A percentile compares a stretch with the other conserved stretches of the same genome.
Evolutionary conservation across 2,329 filamentous ascomycete species (phyloP).

Genomic region (Colletotrichum filicis): DNA sequence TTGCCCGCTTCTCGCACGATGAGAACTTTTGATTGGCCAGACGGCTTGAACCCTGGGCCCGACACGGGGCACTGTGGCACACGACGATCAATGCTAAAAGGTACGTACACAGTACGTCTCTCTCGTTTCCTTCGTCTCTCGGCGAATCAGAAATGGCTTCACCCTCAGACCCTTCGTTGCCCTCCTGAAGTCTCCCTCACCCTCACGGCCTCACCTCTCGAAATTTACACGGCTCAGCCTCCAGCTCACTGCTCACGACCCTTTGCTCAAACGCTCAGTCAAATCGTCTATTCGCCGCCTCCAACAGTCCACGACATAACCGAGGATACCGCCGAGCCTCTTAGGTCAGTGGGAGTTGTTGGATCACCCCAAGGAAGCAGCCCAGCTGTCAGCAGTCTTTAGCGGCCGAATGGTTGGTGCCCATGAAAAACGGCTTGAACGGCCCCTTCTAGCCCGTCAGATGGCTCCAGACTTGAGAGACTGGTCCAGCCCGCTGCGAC

Average conservation of each 20-base stretch:
- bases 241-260: neutral
- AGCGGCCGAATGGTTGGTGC: conserved; percentile 15
- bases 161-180: neutral
- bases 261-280: neutral
- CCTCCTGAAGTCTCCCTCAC: neutral
- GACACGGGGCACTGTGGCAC: neutral
- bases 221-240: no score
- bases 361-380: neutral
- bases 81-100: neutral
- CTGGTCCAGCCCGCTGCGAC: neutral
- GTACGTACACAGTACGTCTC: neutral
- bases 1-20: neutral
- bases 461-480: neutral
- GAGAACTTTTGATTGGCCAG: conserved; percentile 4
- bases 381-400: conserved; percentile 22
- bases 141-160: neutral
- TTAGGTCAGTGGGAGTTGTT: no score
- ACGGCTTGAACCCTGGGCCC: neutral
- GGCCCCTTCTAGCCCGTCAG: conserved; percentile 21
- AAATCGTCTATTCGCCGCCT: neutral
- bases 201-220: neutral
- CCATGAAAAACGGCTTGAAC: conserved; percentile 8
- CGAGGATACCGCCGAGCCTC: conserved; percentile 22
- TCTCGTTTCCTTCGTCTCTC: neutral
- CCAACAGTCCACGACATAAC: neutral